Evolutionary conservation across 306 rosid species (phyloP).

Genomic region (Lotus japonicus): DNA sequence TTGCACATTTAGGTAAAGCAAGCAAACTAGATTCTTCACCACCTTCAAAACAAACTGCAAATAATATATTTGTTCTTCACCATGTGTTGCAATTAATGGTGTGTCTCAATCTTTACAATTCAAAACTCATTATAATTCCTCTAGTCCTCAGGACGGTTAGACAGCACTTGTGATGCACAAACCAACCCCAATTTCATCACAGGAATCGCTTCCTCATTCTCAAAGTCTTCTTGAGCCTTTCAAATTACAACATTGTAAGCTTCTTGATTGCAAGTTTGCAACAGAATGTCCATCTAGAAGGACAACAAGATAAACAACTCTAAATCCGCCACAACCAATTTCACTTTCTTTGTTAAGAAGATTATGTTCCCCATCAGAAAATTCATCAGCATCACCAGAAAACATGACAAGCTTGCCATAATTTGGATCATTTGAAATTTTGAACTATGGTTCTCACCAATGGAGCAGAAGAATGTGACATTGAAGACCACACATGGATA

Average conservation of each 20-base stretch:
- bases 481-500: constrained; percentile 52
- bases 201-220: constrained; percentile 86
- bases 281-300: constrained; percentile 67
- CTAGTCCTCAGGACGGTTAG: constrained; percentile 80
- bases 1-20: constrained; percentile 19
- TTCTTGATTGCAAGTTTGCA: constrained; percentile 90
- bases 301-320: constrained; percentile 62
- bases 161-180: constrained; percentile 93
- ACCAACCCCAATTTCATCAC: constrained; percentile 73
- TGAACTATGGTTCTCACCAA: constrained; percentile 56
- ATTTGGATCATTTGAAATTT: constrained; percentile 51
- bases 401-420: constrained; percentile 85
- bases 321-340: constrained; percentile 94
- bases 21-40: constrained; percentile 70
- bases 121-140: constrained; percentile 48
- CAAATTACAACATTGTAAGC: constrained; percentile 60
- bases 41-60: not conserved
- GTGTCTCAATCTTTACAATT: constrained; percentile 20
- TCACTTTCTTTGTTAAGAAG: constrained; percentile 77
- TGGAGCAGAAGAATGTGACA: constrained; percentile 45
- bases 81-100: constrained; percentile 25
- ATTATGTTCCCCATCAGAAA: constrained; percentile 56
- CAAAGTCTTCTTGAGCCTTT: constrained; percentile 75
- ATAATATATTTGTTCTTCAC: constrained; percentile 41
- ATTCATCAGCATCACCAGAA: constrained; percentile 70